These are phyloP conservation scores for Mycena citricolor DNA, from an alignment of 1,284 basidiomycete genomes.

Conservation along the genomic window DNA sequence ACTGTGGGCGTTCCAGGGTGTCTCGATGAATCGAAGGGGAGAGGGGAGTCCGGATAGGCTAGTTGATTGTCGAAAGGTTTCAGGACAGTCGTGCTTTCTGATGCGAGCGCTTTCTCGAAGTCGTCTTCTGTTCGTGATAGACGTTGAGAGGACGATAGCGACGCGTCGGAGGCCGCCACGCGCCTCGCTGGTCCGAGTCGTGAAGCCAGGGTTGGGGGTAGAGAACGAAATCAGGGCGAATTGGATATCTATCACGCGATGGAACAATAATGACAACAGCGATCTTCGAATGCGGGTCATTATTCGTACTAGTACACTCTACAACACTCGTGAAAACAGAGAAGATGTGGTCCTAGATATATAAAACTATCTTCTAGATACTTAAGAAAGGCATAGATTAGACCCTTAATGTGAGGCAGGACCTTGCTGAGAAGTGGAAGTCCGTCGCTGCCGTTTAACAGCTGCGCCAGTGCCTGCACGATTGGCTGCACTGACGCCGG, in stretches of 20 bases:
- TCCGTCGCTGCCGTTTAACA: constrained; percentile 76
- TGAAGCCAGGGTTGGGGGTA: background rate
- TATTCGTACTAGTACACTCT: constrained; percentile 20
- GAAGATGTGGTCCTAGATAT: too few relatives aligned
- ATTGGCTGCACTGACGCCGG: too few relatives aligned
- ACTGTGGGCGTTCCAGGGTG: constrained; percentile 50
- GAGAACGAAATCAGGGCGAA: constrained; percentile 12
- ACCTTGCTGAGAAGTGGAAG: constrained; percentile 54
- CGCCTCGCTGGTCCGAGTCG: too few relatives aligned
- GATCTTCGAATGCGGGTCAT: background rate
- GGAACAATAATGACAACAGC: too few relatives aligned
- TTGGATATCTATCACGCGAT: constrained; percentile 15
- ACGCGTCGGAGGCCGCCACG: constrained; percentile 3
- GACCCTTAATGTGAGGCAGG: too few relatives aligned
- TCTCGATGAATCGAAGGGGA: constrained; percentile 25
- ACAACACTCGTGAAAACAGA: constrained; percentile 14
- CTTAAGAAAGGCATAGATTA: too few relatives aligned
- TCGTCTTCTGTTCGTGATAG: constrained; percentile 72
- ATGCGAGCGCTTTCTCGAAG: constrained; percentile 72
- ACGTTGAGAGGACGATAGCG: constrained; percentile 38
- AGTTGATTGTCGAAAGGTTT: background rate
- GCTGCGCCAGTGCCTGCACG: too few relatives aligned
- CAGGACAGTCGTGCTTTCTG: constrained; percentile 66
- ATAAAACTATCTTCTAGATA: too few relatives aligned
- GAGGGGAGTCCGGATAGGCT: constrained; percentile 22